Percentiles rank a stretch among this genome's conserved stretches.
phyloP scores from a whole-genome alignment of 2,329 filamentous ascomycete species.

The Talaromyces sp. region DNA sequence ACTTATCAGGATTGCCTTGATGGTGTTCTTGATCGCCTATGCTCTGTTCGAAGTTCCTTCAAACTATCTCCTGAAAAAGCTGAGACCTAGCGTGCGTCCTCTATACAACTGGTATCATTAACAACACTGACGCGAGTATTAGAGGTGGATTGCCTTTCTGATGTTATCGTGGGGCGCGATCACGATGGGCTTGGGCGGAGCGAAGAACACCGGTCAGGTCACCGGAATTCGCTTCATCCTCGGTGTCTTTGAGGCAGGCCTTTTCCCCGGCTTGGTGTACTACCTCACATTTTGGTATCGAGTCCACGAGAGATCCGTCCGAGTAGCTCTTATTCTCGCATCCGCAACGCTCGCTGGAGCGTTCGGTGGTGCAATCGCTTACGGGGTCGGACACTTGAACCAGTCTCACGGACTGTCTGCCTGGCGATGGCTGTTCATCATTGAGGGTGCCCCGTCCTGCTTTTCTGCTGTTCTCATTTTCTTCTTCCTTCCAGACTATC shows the following conservation, averaged over 20 bases:
- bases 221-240: conserved; percentile 48
- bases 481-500: conserved; percentile 34
- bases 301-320: conserved; percentile 54
- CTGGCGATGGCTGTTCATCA: conserved; percentile 24
- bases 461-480: conserved; percentile 25
- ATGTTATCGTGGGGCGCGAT: conserved; percentile 50
- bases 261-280: conserved; percentile 50
- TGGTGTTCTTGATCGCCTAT: conserved; percentile 49
- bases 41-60: conserved; percentile 50
- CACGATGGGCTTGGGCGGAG: conserved; percentile 48
- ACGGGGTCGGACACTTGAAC: conserved; percentile 45
- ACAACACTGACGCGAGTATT: neutral
- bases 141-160: conserved; percentile 49
- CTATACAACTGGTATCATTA: neutral
- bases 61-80: conserved; percentile 49
- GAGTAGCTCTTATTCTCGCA: conserved; percentile 54
- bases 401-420: conserved; percentile 25
- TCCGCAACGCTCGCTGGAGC: conserved; percentile 55
- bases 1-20: conserved; percentile 41
- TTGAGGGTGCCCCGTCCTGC: conserved; percentile 22
- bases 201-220: conserved; percentile 42
- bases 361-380: conserved; percentile 55
- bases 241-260: conserved; percentile 50
- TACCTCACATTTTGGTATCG: conserved; percentile 55
- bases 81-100: conserved; percentile 40